phyloP scores from a whole-genome alignment of 805 yeast species.

The Myxozyma geophila region DNA sequence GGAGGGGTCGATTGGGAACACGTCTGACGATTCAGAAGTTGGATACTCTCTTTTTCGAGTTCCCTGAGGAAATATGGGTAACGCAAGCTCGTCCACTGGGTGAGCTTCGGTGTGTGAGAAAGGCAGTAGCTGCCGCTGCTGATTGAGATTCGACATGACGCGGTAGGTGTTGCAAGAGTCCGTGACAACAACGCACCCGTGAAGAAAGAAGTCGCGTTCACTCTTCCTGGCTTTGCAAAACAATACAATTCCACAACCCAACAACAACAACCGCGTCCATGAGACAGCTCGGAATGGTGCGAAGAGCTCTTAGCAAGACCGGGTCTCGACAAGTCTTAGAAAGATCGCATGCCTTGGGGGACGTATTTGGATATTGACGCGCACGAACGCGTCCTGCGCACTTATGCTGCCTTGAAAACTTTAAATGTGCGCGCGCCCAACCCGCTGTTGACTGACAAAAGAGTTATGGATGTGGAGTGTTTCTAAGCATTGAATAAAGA shows the following conservation, averaged over 20 bases:
- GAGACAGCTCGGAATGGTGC: too few relatives aligned
- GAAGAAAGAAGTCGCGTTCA: neutral
- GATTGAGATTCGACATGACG: slow-evolving; percentile 6
- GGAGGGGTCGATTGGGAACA: slow-evolving; percentile 15
- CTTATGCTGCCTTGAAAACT: slow-evolving; percentile 2
- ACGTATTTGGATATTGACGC: slow-evolving; percentile 15
- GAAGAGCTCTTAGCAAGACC: too few relatives aligned
- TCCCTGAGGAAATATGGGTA: slow-evolving; percentile 15
- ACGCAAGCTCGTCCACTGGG: slow-evolving; percentile 24
- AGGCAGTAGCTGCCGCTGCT: slow-evolving; percentile 29
- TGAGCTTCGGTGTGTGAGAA: slow-evolving; percentile 33
- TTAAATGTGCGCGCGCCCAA: neutral
- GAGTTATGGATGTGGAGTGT: too few relatives aligned
- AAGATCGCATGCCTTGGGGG: neutral
- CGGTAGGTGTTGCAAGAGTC: neutral
- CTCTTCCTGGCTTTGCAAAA: neutral
- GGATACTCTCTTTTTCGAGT: slow-evolving; percentile 36
- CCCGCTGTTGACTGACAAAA: neutral
- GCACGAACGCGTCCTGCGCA: slow-evolving; percentile 1
- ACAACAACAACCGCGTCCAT: too few relatives aligned
- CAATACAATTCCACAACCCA: too few relatives aligned
- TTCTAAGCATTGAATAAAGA: too few relatives aligned
- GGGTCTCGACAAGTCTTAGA: neutral
- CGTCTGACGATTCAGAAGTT: slow-evolving; percentile 31
- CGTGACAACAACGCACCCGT: neutral